Base-by-base conservation (phyloP, 139 green algal genomes). In the Chara braunii region DNA sequence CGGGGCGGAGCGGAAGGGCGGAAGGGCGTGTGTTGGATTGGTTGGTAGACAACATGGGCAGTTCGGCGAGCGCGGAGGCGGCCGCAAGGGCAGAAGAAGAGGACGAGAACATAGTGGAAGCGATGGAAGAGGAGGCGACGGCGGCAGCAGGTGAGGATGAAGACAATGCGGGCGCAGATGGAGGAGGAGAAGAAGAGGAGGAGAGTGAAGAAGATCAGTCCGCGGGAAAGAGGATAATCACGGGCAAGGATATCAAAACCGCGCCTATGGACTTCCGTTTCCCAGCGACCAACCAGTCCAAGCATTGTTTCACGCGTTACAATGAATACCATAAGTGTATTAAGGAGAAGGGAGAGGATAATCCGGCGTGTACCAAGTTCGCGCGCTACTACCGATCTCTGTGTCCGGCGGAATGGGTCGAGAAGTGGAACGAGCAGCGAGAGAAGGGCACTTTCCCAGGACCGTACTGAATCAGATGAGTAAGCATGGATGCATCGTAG, bases 261-360 rank as follows among this genome's bases (percentile, higher is more conserved):
- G 60, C 65, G 29, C 60, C 60, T 11, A 54, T 73, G 60, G 89
- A 95, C 68, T 79, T 85, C n/a, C 82, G 89, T 37, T 95, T 95
- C 74, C 85, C 86, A 14, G 84, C 86, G 51, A 87, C 81, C 26
- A 95, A 95, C 72, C 90, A 96, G 70, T 68, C 83, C 24, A 77
- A 88, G 26, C 82, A 93, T 69, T 94, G 90, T 81, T 95, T 91
- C 72, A 90, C 87, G 30, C 81, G 89, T 51, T 95, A 94, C 83
- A 94, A 95, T 66, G 88, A 95, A 79, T 92, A 81, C 66, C 81
- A 90, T 83, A 94, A 91, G 82, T 74, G 65, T 70, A 65, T 80
- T 18, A 74, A 69, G 60, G 84, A 90, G 73, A 84, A 86, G 48
- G 86, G 82, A 7, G 81, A 87, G 71, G 86, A 87, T 35, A 77